Evolutionary conservation across 441 rosid genomes (phyloP).

Genomic region (Corymbia citriodora): DNA sequence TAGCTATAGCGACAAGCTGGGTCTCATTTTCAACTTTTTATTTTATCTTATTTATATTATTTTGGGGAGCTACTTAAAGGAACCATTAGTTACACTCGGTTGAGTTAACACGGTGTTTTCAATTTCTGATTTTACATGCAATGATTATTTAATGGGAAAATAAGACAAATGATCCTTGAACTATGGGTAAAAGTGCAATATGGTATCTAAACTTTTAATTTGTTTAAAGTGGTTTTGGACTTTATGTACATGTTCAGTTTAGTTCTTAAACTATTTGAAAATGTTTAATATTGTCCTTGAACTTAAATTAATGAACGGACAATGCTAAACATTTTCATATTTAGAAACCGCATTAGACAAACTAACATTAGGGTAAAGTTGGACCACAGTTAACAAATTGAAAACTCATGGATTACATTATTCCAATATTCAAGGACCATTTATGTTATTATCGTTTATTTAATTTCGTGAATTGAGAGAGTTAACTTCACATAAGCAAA

Average conservation of each 20-base stretch:
- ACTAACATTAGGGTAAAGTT: too few species aligned
- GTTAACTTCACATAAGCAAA: background rate
- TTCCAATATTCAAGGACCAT: accelerated
- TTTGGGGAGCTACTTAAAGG: background rate
- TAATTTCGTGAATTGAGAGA: background rate
- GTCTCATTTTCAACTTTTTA: background rate
- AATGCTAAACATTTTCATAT: background rate
- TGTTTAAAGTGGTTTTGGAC: accelerated
- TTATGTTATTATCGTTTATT: background rate
- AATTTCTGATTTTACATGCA: background rate
- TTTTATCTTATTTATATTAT: background rate
- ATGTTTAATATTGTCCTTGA: too few species aligned
- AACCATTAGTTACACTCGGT: background rate
- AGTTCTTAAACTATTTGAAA: accelerated
- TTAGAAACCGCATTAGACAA: accelerated
- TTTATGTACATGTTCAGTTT: too few species aligned
- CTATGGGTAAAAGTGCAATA: too few species aligned
- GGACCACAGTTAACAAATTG: background rate
- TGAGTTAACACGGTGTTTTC: background rate
- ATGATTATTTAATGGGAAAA: background rate
- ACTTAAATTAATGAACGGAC: background rate
- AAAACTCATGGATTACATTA: accelerated
- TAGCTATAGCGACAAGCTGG: background rate
- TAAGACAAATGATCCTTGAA: too few species aligned
- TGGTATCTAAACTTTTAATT: too few species aligned